Base-by-base conservation (phyloP, 139 green algal species). In the Dunaliella sp. region DNA sequence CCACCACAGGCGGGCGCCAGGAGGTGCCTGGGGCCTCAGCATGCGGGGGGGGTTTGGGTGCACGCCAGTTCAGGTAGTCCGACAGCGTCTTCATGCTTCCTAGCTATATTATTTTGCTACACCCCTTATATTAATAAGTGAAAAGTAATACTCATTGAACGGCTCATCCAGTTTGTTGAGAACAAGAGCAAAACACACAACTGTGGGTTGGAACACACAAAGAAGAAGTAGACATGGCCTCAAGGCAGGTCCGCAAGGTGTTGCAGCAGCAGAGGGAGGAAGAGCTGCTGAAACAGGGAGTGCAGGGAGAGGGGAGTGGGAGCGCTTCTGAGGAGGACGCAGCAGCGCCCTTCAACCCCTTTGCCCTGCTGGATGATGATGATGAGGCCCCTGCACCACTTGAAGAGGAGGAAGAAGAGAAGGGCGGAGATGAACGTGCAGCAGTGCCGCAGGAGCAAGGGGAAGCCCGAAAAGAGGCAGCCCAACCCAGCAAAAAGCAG, bases 291-390 rank as follows among this genome's bases (percentile, higher is more conserved):
- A 38, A 38, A 28, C 37, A 75, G n/a, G 80, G 22, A 28, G 25
- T 7, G 25, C 32, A 48, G 12, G 84, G 87, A 16, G 77, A 86
- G 28, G 84, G 88, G 32, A 80, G 78, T 26, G 58, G 80, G 0
- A 38, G 59, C 22, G 82, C 83, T 3, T 75, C 90, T 1, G 81
- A 87, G 7, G 83, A 88, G 30, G 33, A 80, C 16, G 77, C 21
- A 0, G 7, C 3, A 65, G 80, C 86, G 0, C 86, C 89, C 0
- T 96, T 96, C 87, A 96, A 96, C 83, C 94, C 92, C 0, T 95
- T 96, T 73, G 86, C 92, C n/a, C 88, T 96, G 38, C 80, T 96
- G 1, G 90, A 26, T 30, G 91, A 92, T n/a, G 89, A 93, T 7
- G 90, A 93, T 1, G 90, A 96, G 31, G 12, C 30, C 32, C 32